Conservation (phyloP, 208 protist genomes). For the Wallacemonas sp. region DNA sequence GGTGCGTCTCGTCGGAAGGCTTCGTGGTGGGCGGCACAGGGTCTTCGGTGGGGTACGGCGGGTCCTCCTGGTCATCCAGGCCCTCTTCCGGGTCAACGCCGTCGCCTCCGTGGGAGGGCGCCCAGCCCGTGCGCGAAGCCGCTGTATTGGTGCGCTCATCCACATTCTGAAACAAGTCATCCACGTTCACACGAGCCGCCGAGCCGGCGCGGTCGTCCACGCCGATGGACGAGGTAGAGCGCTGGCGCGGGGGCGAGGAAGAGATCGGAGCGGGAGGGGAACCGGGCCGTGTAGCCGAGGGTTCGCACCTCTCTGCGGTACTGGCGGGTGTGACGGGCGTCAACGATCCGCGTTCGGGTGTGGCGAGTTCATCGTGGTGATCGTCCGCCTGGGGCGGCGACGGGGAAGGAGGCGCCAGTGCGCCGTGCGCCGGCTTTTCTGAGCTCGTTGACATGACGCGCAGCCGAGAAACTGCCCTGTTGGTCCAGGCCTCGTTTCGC, state of each 20-base stretch:
- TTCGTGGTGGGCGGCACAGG: not conserved
- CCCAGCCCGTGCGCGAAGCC: not conserved
- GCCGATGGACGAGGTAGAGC: not conserved
- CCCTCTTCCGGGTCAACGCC: not conserved
- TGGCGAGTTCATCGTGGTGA: not conserved
- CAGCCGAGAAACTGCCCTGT: not conserved
- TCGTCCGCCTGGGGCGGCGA: constrained; percentile 22
- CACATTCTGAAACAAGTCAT: constrained; percentile 3
- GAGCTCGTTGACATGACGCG: not conserved
- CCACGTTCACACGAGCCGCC: not conserved
- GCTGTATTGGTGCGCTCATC: constrained; percentile 2
- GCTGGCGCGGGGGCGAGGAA: not conserved
- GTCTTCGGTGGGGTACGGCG: constrained; percentile 10
- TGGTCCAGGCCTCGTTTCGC: too few species aligned
- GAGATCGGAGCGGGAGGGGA: not conserved
- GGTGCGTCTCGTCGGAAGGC: constrained; percentile 8
- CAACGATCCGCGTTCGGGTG: not conserved
- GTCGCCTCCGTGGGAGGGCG: not conserved
- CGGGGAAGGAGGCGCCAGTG: constrained; percentile 29
- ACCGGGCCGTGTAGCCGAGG: not conserved
- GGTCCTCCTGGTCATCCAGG: not conserved
- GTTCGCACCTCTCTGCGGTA: not conserved
- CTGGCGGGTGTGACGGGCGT: not conserved
- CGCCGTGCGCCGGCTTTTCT: constrained; percentile 2
- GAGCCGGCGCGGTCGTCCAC: not conserved